Conservation (phyloP, 148 eudicot species). For the Nyssa sinensis region DNA sequence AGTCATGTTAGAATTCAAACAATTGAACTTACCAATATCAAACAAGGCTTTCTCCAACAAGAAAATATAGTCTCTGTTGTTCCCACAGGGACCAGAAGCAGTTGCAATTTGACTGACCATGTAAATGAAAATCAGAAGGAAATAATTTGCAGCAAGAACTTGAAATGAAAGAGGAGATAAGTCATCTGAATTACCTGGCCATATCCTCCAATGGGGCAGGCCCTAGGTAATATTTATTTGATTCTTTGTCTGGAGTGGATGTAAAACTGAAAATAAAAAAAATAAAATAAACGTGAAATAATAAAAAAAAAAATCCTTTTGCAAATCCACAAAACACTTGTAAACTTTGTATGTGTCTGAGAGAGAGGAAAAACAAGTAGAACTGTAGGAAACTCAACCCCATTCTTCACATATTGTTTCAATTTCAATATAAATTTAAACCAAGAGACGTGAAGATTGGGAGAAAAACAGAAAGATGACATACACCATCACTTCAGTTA, state of each 20-base stretch:
- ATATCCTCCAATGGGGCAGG: constrained; percentile 89
- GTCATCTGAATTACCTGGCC: constrained; percentile 58
- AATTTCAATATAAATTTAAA: too few species aligned
- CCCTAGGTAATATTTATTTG: constrained; percentile 90
- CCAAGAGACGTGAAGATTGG: too few species aligned
- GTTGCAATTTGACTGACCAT: constrained; percentile 82
- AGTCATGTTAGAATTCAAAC: too few species aligned
- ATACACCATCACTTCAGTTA: constrained; percentile 77
- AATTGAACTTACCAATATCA: constrained; percentile 57
- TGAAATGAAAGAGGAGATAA: neutral
- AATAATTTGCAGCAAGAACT: neutral
- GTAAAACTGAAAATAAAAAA: constrained; percentile 59
- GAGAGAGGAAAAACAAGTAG: too few species aligned
- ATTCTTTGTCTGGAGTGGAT: constrained; percentile 77
- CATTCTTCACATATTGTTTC: too few species aligned
- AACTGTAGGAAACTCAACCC: too few species aligned
- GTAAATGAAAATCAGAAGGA: neutral
- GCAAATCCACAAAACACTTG: too few species aligned
- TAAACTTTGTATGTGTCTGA: too few species aligned
- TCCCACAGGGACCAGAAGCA: constrained; percentile 92
- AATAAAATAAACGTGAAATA: too few species aligned
- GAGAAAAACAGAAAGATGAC: too few species aligned
- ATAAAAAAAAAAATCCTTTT: too few species aligned
- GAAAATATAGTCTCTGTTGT: constrained; percentile 87
- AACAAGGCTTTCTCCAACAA: constrained; percentile 81